Conservation (phyloP, 352 stramenopile species). For the Phytophthora megakarya region DNA sequence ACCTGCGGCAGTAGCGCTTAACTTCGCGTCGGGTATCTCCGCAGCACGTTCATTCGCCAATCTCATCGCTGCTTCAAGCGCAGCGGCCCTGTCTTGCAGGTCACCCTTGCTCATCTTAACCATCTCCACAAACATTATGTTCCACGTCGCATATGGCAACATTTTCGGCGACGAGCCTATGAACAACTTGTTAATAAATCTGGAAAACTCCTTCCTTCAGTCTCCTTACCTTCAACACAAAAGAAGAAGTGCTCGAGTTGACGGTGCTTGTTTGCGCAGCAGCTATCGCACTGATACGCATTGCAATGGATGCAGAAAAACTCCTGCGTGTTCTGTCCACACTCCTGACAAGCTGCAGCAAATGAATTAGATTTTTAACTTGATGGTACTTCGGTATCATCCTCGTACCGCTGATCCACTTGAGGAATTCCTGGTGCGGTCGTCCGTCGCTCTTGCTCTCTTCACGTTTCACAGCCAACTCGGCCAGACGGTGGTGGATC, state of each 20-base stretch:
- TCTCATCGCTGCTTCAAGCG: neutral
- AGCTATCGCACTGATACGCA: conserved; percentile 62
- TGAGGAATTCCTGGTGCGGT: conserved; percentile 52
- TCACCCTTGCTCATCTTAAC: conserved; percentile 44
- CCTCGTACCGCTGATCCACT: conserved; percentile 47
- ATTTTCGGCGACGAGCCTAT: conserved; percentile 48
- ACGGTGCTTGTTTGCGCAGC: conserved; percentile 49
- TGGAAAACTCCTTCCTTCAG: neutral
- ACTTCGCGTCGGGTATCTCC: conserved; percentile 7
- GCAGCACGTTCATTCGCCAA: neutral
- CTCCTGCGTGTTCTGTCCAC: conserved; percentile 42
- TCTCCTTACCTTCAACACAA: conserved; percentile 52
- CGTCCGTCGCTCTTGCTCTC: conserved; percentile 54
- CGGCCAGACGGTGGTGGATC: conserved; percentile 45
- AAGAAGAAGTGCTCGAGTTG: conserved; percentile 57
- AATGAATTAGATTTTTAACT: conserved; percentile 8
- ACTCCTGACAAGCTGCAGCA: conserved; percentile 58
- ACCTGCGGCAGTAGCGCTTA: conserved; percentile 1
- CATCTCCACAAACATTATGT: conserved; percentile 45
- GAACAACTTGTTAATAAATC: neutral
- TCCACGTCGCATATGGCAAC: conserved; percentile 54
- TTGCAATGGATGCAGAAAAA: conserved; percentile 67
- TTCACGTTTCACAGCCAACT: conserved; percentile 34
- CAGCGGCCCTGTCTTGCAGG: conserved; percentile 29
- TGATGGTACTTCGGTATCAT: neutral